phyloP scores from a whole-genome alignment of 2,329 filamentous ascomycete species.

The Penicillium vulpinum region DNA sequence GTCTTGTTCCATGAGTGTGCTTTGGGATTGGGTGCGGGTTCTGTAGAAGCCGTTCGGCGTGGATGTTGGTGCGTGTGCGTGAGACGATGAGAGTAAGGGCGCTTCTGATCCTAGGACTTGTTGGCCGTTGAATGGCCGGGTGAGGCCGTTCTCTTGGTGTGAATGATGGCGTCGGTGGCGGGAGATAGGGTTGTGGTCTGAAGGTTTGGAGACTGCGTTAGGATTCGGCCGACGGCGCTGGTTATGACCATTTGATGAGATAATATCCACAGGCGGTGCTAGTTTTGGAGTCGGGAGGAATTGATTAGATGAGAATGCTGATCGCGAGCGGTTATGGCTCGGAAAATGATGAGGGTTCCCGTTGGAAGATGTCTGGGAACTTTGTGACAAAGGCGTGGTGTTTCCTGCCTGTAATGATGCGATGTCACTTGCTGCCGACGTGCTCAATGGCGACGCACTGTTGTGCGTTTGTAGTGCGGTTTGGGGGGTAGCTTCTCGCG shows the following conservation, averaged over 20 bases:
- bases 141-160: slow-evolving; percentile 30
- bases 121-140: slow-evolving; percentile 21
- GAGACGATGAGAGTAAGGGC: slow-evolving; percentile 31
- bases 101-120: slow-evolving; percentile 31
- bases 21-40: slow-evolving; percentile 43
- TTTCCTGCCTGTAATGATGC: slow-evolving; percentile 25
- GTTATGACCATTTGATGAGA: slow-evolving; percentile 32
- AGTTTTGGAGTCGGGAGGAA: slow-evolving; percentile 34
- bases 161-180: slow-evolving; percentile 36
- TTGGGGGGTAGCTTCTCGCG: slow-evolving; percentile 52
- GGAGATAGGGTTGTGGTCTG: slow-evolving; percentile 22
- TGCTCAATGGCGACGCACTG: slow-evolving; percentile 10
- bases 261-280: slow-evolving; percentile 48
- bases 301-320: slow-evolving; percentile 21
- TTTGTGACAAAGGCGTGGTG: slow-evolving; percentile 12
- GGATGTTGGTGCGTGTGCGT: slow-evolving; percentile 18
- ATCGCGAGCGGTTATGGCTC: slow-evolving; percentile 16
- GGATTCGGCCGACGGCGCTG: slow-evolving; percentile 41
- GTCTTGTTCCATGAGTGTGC: slow-evolving; percentile 51
- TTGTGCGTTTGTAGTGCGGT: slow-evolving; percentile 14
- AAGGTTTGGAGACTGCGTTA: slow-evolving; percentile 28
- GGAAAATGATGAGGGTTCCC: slow-evolving; percentile 12
- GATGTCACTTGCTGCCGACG: slow-evolving; percentile 73
- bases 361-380: slow-evolving; percentile 10
- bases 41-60: slow-evolving; percentile 26